Evolutionary conservation across 2,329 filamentous ascomycete species (phyloP), one percentile per base, ranked within the genome.

Genomic region (Rutstroemia sp.): DNA sequence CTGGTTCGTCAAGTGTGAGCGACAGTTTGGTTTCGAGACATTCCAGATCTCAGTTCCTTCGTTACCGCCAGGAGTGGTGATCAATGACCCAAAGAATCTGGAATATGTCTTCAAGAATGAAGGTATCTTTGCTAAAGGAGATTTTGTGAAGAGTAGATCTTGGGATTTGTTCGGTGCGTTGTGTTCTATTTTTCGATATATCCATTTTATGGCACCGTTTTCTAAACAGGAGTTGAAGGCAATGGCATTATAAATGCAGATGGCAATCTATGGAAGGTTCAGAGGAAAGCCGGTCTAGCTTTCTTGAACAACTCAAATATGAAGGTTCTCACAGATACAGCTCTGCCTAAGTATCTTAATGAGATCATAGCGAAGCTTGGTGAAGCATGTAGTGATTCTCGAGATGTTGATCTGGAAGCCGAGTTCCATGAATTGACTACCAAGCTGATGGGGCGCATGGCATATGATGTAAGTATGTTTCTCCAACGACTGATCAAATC

Each of bases 201-300:
- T 46, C 7, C 2, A 23, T 21, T 9, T 9, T 21, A 19, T 14
- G n/a, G 27, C 17, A 27, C 45, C 7, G 14, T 40, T 14, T 21
- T 25, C 19, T 39, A 14, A 34, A 34, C 23, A 44, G 12, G 12
- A 25, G 38, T 42, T 17, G 38, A 48, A 78, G 76, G 81, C 1
- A 75, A 82, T 61, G 83, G 83, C 25, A 86, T 87, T 61, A 84
- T 86, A 69, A 87, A 86, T 61, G 78, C 78, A 25, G 83, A 86
- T 58, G 83, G 83, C 42, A 79, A 83, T 21, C 65, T 82, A 23
- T 86, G 83, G 83, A 79, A 75, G 58, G 71, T 78, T 1, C 83
- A 86, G 71, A 75, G 83, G 47, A 84, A 80, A 65, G 83, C 82
- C 4, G 83, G 83, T 1, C 60, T 80, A 14, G 69, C 76, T 27